Base-by-base conservation (phyloP, 1,139 yeast species). In the Candida sp. region DNA sequence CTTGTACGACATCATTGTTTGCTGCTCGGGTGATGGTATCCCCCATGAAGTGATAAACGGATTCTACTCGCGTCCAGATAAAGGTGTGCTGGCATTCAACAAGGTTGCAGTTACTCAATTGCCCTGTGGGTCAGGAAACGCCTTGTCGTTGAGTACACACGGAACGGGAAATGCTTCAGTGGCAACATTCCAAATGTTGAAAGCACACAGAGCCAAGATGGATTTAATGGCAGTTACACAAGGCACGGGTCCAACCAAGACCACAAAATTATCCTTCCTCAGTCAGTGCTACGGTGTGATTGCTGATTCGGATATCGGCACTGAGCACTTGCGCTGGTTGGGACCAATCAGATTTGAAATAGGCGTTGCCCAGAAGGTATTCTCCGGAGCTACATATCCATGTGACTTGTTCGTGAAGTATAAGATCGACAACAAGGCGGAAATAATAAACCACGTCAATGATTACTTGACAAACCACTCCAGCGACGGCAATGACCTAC, bases 71-170 rank as follows among this genome's bases (percentile, higher is more conserved):
- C 77, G 91, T 27, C 63, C 74, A 0, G 96, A 91, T 66, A 60
- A 63, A 25, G 84, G 86, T 6, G 80, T 73, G 0, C 68, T 68
- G 7, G 96, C 96, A 0, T 86, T 94, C 60, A 75, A 78, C 51
- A 82, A 83, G 52, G 56, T 91, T 23, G 86, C 90, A 0, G 72
- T 94, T 1, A 86, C 96, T 26, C 98, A 94, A 68, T 73, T 94
- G 23, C 99, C 99, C 0, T 90, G 97, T 62, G 98, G 98, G 0
- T 89, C 97, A 1, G 99, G 99, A 3, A 94, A 94, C 68, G 98
- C 98, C 1, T 80, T 94, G 78, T 77, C 96, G 7, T 76, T 88
- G 54, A 89, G 97, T 33, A 84, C 96, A 49, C 87, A 87, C 58
- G 58, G 58, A 5, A 85, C 90, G 4, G 75, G 76, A 45, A 83